Evolutionary conservation across 352 stramenopile genomes (phyloP).

Genomic region (Pythium phragmitis): DNA sequence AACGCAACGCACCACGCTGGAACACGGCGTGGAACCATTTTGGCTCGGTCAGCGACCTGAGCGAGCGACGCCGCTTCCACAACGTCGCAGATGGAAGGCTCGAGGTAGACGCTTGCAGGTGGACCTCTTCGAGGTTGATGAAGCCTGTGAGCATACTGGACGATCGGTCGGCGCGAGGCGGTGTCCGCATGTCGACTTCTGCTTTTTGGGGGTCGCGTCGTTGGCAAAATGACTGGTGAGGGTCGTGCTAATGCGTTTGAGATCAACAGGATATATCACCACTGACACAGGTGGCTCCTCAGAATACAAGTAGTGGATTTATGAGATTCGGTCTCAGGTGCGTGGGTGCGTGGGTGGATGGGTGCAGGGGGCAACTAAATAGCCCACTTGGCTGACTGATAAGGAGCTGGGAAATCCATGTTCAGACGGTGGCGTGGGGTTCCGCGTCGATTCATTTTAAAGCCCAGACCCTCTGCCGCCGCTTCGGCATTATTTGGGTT

Average conservation of each 20-base stretch:
- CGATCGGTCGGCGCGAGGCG: not conserved
- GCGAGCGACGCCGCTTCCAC: slow-evolving; percentile 8
- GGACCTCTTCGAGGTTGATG: slow-evolving; percentile 24
- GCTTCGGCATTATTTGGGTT: not conserved
- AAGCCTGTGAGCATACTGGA: slow-evolving; percentile 19
- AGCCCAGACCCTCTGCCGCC: not conserved
- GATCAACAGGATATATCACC: no score
- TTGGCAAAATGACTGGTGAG: not conserved
- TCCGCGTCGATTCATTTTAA: no score
- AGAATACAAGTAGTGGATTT: no score
- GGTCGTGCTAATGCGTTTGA: no score
- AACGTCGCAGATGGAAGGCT: not conserved
- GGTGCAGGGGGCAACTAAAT: no score
- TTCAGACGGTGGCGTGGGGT: no score
- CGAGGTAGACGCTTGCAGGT: not conserved
- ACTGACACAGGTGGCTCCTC: no score
- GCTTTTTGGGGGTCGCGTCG: not conserved
- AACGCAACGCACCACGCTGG: slow-evolving; percentile 9
- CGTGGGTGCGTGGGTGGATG: no score
- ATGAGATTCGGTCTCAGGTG: no score
- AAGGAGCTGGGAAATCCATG: no score
- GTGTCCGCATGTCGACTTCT: not conserved
- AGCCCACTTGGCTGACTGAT: no score
- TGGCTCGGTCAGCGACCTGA: slow-evolving; percentile 19
- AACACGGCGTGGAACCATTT: slow-evolving; percentile 24